Base-by-base conservation (phyloP, 306 rosid species). In the Acmispon strigosus region DNA sequence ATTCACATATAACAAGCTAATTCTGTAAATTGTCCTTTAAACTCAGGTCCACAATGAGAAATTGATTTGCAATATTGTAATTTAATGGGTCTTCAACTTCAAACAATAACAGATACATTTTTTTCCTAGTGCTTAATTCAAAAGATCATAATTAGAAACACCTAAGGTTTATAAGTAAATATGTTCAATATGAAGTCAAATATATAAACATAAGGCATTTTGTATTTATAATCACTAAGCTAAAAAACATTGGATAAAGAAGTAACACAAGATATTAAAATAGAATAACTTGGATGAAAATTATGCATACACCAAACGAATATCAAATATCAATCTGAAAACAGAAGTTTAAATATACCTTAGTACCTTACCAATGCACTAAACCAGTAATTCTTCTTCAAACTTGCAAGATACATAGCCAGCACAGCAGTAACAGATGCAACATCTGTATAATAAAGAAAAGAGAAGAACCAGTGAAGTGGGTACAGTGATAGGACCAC, bases 391-490 rank as follows among this genome's bases (percentile, higher is more conserved):
- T 75, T 81, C 83, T 84, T 90, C 85, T 81, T 90, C 92, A 93
- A 84, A 84, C 89, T 76, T 14, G 83, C 85, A 63, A 87, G 92
- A 86, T 93, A 86, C 90, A 78, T 87, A 63, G 90, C 92, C 71
- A 93, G 87, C 74, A 93, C 97, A 5, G 88, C 86, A 37, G 90
- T 82, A 29, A 90, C 83, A 0, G 97, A 87, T 37, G 96, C 94
- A 76, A 90, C 91, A 83, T 93, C 98, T 22, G 97, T 90, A 71
- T 93, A 93, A 78, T 90, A 93, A 24, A 93, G 92, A 86, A 90
- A 93, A 52, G 87, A 78, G 77, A 93, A 90, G 84, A 93, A 93
- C 96, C 97, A 93, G 75, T 90, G 97, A 20, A 90, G 96, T 20
- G 97, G 98, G 15, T 84, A 88, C 81, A 88, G 47, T 75, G 94